Conservation (phyloP, 1,284 basidiomycete species). For the Naganishia cerealis region DNA sequence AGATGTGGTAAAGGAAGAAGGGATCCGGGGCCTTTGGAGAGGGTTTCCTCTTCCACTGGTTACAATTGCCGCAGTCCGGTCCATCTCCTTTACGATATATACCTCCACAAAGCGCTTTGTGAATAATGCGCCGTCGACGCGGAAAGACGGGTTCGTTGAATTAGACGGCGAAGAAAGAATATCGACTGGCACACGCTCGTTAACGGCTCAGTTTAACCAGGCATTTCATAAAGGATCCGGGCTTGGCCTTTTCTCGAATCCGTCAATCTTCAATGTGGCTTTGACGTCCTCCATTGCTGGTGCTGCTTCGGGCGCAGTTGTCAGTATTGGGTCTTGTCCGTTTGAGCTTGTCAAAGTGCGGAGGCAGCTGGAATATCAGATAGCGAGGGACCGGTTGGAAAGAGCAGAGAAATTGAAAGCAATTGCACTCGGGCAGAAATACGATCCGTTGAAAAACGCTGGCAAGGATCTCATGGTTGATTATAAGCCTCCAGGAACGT, state of each 20-base stretch:
- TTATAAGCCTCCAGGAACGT: constrained; percentile 64
- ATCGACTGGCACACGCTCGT: constrained; percentile 2
- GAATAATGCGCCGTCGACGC: constrained; percentile 53
- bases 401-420: constrained; percentile 9
- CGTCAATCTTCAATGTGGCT: constrained; percentile 59
- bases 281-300: constrained; percentile 57
- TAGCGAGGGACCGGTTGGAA: constrained; percentile 71
- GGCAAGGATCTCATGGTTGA: constrained; percentile 27
- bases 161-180: constrained; percentile 18
- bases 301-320: constrained; percentile 51
- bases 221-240: constrained; percentile 43
- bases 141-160: constrained; percentile 10
- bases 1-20: constrained; percentile 81
- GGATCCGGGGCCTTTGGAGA: constrained; percentile 66
- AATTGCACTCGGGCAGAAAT: constrained; percentile 8
- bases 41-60: constrained; percentile 74
- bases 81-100: constrained; percentile 89
- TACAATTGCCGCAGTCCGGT: constrained; percentile 93
- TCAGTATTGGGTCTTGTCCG: constrained; percentile 66
- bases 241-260: constrained; percentile 42
- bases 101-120: constrained; percentile 81
- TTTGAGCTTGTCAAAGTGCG: constrained; percentile 95
- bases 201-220: constrained; percentile 4
- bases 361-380: constrained; percentile 89
- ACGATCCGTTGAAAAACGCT: constrained; percentile 6